Evolutionary conservation across 495 filamentous ascomycete genomes (phyloP).

Genomic region (Aspergillus haitiensis): DNA sequence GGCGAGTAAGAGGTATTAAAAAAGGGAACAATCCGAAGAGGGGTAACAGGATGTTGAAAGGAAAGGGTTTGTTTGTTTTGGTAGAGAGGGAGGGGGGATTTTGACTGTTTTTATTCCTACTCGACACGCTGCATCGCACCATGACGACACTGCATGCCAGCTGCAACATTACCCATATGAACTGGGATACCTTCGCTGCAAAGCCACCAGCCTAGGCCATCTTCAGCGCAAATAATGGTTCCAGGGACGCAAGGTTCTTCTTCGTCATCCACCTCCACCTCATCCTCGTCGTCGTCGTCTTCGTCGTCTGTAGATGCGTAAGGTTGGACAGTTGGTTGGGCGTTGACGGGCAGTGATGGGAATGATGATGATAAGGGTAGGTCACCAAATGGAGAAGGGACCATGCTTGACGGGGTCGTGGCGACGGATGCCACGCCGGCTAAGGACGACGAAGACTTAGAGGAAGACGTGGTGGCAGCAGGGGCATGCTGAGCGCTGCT

Average conservation of each 20-base stretch:
- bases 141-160: slow-evolving; percentile 39
- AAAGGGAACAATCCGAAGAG: not conserved
- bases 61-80: too few species aligned
- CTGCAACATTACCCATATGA: slow-evolving; percentile 44
- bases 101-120: too few species aligned
- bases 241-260: slow-evolving; percentile 29
- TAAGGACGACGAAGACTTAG: not conserved
- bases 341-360: not conserved
- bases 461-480: not conserved
- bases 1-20: not conserved
- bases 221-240: slow-evolving; percentile 40
- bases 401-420: slow-evolving; percentile 14
- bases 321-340: slow-evolving; percentile 21
- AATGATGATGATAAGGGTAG: not conserved
- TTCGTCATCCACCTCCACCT: not conserved
- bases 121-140: slow-evolving; percentile 31
- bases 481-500: not conserved
- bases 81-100: too few species aligned
- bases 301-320: not conserved
- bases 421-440: not conserved
- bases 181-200: slow-evolving; percentile 36
- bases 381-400: not conserved
- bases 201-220: slow-evolving; percentile 40
- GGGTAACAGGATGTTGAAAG: too few species aligned
- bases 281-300: too few species aligned